Evolutionary conservation across 2,329 filamentous ascomycete species (phyloP).

Genomic region (Rasamsonia emersonii): DNA sequence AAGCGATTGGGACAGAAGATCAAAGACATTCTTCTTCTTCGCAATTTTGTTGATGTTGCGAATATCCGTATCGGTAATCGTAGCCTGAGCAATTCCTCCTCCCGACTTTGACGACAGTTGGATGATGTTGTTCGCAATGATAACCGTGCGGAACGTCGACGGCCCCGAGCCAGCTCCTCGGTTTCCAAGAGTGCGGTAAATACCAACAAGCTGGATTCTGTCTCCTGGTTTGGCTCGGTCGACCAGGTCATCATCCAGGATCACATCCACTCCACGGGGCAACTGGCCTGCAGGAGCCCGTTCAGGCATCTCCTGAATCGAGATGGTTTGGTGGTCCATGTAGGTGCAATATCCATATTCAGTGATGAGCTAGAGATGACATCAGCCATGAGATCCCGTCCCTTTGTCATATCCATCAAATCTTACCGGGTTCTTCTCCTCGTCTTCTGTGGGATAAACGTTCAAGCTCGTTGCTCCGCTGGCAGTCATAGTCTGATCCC

Average conservation of each 20-base stretch:
- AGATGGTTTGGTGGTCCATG: conserved; percentile 93
- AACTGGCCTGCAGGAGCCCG: conserved; percentile 90
- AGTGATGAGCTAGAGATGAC: conserved; percentile 55
- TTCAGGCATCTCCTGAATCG: conserved; percentile 99
- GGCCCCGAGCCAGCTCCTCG: conserved; percentile 84
- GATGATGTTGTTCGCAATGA: conserved; percentile 91
- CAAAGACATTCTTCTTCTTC: conserved; percentile 89
- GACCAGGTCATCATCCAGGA: conserved; percentile 92
- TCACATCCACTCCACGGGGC: conserved; percentile 89
- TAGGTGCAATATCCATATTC: conserved; percentile 96
- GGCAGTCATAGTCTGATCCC: conserved; percentile 91
- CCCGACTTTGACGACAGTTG: conserved; percentile 92
- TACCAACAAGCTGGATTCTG: conserved; percentile 91
- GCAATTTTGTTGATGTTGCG: conserved; percentile 97
- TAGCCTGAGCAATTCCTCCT: conserved; percentile 82
- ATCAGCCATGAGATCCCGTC: conserved; percentile 5
- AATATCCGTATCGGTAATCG: conserved; percentile 93
- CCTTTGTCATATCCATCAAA: conserved; percentile 5
- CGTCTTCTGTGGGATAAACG: conserved; percentile 90
- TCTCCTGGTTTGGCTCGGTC: conserved; percentile 93
- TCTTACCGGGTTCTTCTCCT: conserved; percentile 70
- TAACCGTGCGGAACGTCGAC: conserved; percentile 86
- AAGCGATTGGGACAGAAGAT: conserved; percentile 84
- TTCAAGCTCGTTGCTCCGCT: conserved; percentile 81
- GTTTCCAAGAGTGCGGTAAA: conserved; percentile 89